These are phyloP conservation scores for Russula sp. DNA, from an alignment of 768 basidiomycete genomes.

Conservation along the genomic window DNA sequence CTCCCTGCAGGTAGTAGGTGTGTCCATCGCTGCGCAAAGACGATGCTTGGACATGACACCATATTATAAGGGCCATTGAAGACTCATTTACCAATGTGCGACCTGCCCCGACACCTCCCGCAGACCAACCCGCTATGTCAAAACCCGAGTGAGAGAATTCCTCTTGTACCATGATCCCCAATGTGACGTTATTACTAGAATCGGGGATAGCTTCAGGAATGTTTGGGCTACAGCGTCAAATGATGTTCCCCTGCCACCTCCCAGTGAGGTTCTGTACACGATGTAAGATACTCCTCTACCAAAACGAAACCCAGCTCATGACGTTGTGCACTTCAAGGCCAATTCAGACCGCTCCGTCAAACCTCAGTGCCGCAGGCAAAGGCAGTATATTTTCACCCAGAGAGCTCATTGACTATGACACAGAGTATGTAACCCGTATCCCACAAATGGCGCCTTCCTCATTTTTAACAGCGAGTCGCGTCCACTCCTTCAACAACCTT, in stretches of 20 bases:
- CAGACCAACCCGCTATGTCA: not conserved
- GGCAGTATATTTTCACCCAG: slow-evolving; percentile 3
- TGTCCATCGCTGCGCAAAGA: not conserved
- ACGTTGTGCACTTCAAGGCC: slow-evolving; percentile 8
- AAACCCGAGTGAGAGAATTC: slow-evolving; percentile 7
- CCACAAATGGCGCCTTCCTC: slow-evolving; percentile 1
- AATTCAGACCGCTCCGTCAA: slow-evolving; percentile 14
- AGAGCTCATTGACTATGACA: slow-evolving; percentile 12
- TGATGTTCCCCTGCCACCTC: slow-evolving; percentile 17
- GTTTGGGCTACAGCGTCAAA: slow-evolving; percentile 2
- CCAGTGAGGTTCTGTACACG: slow-evolving; percentile 7
- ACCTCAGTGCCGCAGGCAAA: slow-evolving; percentile 3
- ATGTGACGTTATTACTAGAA: not conserved
- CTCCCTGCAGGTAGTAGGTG: slow-evolving; percentile 1
- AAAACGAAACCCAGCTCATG: not conserved
- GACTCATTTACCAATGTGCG: slow-evolving; percentile 7
- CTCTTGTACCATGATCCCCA: not conserved
- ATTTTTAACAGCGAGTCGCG: slow-evolving; percentile 39
- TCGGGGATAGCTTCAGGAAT: not conserved
- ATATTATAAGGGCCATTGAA: not conserved
- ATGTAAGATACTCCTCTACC: slow-evolving; percentile 4
- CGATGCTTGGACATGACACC: not conserved
- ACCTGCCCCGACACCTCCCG: not conserved
- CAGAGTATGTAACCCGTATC: slow-evolving; percentile 26
- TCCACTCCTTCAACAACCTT: slow-evolving; percentile 41